Evolutionary conservation across 1,284 basidiomycete genomes (phyloP), one percentile per base, ranked within the genome.

Genomic region (Cutaneotrichosporon cavernicola): DNA sequence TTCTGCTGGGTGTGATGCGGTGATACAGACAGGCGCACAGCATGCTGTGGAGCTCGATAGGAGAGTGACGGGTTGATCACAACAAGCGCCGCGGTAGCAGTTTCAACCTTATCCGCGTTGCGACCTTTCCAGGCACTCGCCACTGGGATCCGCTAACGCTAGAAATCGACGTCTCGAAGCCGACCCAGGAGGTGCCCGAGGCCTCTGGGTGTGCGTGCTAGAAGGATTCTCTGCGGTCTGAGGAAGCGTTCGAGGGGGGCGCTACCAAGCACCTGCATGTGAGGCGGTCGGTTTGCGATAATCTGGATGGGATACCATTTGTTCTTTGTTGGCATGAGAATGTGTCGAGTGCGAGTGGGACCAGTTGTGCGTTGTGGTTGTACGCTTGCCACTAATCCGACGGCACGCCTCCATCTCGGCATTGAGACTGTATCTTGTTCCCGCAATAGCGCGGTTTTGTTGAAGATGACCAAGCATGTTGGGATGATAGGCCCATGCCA

Each of bases 91-190:
- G 34, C 5, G 7, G 8, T 13, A 2, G 34, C 34, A 36, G 34
- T 36, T 36, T 1, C 34, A 36, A 36, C 34, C 34, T 36, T 36
- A 36, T 36, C 34, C 34, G 7, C 11, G 8, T 36, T 3, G 11
- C 34, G 22, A 5, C 13, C 53, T 31, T 49, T 1, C 7, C 16
- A 30, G 43, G 8, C 13, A 30, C 18, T 34, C n/a, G 52, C 31
- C 26, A 16, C 34, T 22, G 31, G 21, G n/a, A 36, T 16, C 13
- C 6, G 36, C 60, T 65, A 18, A 64, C 60, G 4, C 10, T 66
- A 81, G 80, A 81, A 65, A 81, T 81, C 66, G 80, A 81, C 63
- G 80, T 81, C 11, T 76, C 79, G 10, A 65, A 71, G 0, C 66
- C 76, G 0, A 63, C 73, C 14, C 71, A 76, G 50, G 76, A 80